Conservation (phyloP, 305 asterid genomes). For the Plantago rigida region DNA sequence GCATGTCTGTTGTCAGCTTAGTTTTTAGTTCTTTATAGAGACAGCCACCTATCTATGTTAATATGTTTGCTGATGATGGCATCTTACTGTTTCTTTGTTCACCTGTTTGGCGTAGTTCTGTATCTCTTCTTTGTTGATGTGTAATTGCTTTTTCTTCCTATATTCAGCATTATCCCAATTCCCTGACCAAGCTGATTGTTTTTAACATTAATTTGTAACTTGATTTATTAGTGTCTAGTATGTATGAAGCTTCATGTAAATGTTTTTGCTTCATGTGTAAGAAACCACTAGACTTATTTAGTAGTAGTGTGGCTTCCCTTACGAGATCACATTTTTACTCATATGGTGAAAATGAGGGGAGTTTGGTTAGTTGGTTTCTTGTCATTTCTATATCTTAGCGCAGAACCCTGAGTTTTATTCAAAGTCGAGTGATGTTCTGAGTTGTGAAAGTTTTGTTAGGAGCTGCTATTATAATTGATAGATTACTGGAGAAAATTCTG, state of each 20-base stretch:
- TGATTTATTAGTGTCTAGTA: conserved; percentile 2
- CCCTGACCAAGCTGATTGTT: conserved; percentile 9
- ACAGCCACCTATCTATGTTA: too few relatives aligned
- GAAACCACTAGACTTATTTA: neutral
- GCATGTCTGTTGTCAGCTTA: conserved; percentile 9
- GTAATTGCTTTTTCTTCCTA: neutral
- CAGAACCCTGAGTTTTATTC: too few relatives aligned
- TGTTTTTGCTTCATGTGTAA: neutral
- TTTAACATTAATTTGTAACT: neutral
- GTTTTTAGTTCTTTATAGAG: too few relatives aligned
- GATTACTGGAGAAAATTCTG: too few relatives aligned
- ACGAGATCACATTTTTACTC: neutral
- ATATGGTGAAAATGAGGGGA: too few relatives aligned
- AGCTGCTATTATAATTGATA: too few relatives aligned
- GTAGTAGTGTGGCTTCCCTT: neutral
- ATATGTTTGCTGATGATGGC: too few relatives aligned
- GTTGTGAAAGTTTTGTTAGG: too few relatives aligned
- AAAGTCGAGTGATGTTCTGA: too few relatives aligned
- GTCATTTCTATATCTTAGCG: too few relatives aligned
- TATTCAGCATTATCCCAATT: neutral
- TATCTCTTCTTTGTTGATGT: neutral
- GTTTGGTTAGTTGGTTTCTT: too few relatives aligned
- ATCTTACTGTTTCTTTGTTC: conserved; percentile 1
- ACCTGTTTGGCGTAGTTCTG: neutral
- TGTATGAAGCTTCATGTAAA: neutral